A percentile compares a stretch with the other conserved stretches of the same genome.
These are phyloP conservation scores for Suillus discolor DNA, from an alignment of 768 basidiomycete genomes.

Conservation along the genomic window DNA sequence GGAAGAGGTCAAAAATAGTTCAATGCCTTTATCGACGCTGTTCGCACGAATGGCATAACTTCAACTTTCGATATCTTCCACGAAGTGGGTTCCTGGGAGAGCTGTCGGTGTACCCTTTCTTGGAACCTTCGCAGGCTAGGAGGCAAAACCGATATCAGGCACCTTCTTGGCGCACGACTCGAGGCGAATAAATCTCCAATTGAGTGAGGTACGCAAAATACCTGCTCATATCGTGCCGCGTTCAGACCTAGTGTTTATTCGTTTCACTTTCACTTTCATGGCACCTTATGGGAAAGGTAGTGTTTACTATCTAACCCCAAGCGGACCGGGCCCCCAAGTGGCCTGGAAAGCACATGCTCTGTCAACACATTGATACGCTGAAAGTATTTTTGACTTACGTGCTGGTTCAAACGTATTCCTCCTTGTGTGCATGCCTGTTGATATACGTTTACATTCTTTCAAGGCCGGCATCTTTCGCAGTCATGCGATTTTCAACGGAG, in stretches of 20 bases:
- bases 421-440: background rate
- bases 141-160: constrained; percentile 31
- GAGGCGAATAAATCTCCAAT: constrained; percentile 15
- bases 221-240: constrained; percentile 42
- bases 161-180: constrained; percentile 41
- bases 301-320: constrained; percentile 54
- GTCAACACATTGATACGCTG: constrained; percentile 57
- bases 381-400: constrained; percentile 51
- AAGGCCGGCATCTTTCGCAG: constrained; percentile 43
- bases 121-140: constrained; percentile 55
- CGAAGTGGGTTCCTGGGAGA: constrained; percentile 43
- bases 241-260: constrained; percentile 60
- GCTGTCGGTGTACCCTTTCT: constrained; percentile 52
- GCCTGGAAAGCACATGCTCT: constrained; percentile 63
- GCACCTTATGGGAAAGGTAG: constrained; percentile 47
- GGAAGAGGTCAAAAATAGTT: constrained; percentile 22
- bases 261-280: constrained; percentile 58
- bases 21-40: constrained; percentile 14
- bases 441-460: background rate
- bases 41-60: constrained; percentile 9
- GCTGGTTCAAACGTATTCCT: constrained; percentile 12
- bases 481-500: constrained; percentile 42
- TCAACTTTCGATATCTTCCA: constrained; percentile 20
- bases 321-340: constrained; percentile 26
- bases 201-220: constrained; percentile 25